Percentiles rank a stretch among this genome's conserved stretches.
Conservation (phyloP, 768 basidiomycete species). For the Boletus patriciae region DNA sequence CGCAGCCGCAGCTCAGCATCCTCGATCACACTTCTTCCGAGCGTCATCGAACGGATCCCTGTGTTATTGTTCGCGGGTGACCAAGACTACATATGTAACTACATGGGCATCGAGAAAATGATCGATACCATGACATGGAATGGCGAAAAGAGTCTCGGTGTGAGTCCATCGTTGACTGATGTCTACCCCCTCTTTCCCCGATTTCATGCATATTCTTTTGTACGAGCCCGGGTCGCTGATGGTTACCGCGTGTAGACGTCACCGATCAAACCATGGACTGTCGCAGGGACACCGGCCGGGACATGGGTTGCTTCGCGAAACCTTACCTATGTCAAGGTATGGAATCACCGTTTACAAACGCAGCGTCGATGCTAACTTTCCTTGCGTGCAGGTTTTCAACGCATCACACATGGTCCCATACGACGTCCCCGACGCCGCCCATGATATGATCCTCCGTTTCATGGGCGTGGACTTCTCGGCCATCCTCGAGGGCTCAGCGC, state of each 20-base stretch:
- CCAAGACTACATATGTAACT: constrained; percentile 96
- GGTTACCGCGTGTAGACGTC: constrained; percentile 46
- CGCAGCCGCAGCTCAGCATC: constrained; percentile 58
- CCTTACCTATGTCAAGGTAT: constrained; percentile 88
- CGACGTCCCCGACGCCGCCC: constrained; percentile 83
- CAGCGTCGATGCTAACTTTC: not conserved
- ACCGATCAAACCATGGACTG: constrained; percentile 70
- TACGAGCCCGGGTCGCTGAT: constrained; percentile 1
- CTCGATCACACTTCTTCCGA: constrained; percentile 73
- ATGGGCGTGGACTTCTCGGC: constrained; percentile 88
- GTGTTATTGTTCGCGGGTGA: constrained; percentile 94
- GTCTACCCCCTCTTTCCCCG: not conserved
- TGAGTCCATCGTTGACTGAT: constrained; percentile 39
- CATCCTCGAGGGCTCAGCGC: constrained; percentile 76
- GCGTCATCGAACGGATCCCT: constrained; percentile 73
- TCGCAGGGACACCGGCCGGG: constrained; percentile 76
- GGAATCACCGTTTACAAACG: not conserved
- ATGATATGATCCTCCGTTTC: constrained; percentile 99
- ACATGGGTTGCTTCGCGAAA: constrained; percentile 91
- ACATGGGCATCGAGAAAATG: constrained; percentile 85
- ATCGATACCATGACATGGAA: constrained; percentile 85
- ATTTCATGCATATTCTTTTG: not conserved
- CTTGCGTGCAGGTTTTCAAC: constrained; percentile 65
- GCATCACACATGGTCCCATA: constrained; percentile 95
- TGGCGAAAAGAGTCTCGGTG: constrained; percentile 80